These are phyloP conservation scores for Daldinia decipiens DNA, from an alignment of 495 filamentous ascomycete genomes.

Conservation along the genomic window DNA sequence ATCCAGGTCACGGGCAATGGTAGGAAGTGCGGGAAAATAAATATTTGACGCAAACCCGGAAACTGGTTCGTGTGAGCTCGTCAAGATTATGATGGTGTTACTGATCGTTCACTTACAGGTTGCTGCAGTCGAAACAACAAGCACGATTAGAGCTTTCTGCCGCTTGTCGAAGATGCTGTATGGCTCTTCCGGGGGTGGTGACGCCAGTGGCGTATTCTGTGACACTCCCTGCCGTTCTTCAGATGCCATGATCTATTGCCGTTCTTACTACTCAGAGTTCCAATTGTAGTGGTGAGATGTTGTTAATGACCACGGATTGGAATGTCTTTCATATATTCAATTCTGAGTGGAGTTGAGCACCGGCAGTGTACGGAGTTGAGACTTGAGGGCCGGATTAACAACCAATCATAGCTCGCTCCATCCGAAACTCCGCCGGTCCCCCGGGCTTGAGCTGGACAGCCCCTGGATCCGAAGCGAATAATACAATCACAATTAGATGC, in stretches of 20 bases:
- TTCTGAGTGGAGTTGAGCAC: constrained; percentile 29
- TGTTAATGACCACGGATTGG: not conserved
- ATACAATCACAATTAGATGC: not conserved
- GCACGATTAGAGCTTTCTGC: constrained; percentile 59
- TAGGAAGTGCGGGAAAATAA: constrained; percentile 62
- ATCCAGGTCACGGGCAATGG: constrained; percentile 56
- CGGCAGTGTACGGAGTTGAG: constrained; percentile 19
- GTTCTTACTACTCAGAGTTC: not conserved
- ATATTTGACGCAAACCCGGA: constrained; percentile 66
- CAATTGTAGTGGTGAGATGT: not conserved
- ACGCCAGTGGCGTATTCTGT: constrained; percentile 5
- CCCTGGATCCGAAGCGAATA: constrained; percentile 1
- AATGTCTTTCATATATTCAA: constrained; percentile 23
- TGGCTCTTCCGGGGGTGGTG: constrained; percentile 41
- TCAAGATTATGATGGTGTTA: not conserved
- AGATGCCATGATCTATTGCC: constrained; percentile 10
- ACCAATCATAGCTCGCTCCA: not conserved
- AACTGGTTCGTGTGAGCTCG: constrained; percentile 46
- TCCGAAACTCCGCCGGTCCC: not conserved
- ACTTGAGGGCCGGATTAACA: constrained; percentile 2
- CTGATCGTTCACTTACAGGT: constrained; percentile 51
- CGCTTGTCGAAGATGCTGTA: constrained; percentile 60
- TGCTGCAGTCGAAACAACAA: constrained; percentile 59
- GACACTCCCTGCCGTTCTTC: not conserved
- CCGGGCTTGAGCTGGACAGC: constrained; percentile 26